Evolutionary conservation across 257 asterid genomes (phyloP).

Genomic region (Capsicum chinense): DNA sequence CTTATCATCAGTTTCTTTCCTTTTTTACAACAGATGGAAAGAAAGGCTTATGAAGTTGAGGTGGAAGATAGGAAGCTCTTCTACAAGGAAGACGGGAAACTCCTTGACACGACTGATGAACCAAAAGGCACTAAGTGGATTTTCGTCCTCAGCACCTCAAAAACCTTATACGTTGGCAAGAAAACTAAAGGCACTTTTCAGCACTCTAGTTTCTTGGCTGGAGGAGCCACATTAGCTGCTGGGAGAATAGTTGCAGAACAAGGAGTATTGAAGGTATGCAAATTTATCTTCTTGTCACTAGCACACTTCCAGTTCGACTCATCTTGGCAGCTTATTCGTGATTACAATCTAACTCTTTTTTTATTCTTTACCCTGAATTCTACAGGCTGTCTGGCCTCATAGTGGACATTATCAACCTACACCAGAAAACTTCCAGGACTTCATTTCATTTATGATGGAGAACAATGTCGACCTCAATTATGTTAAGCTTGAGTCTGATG

Average conservation of each 20-base stretch:
- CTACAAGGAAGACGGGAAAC: constrained; percentile 60
- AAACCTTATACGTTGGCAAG: constrained; percentile 77
- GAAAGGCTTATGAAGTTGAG: constrained; percentile 78
- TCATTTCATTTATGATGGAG: constrained; percentile 66
- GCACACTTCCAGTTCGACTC: neutral
- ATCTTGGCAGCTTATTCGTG: neutral
- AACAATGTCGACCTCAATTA: constrained; percentile 64
- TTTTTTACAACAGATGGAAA: constrained; percentile 62
- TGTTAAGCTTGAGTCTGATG: constrained; percentile 75
- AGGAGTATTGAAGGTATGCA: constrained; percentile 73
- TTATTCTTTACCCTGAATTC: neutral
- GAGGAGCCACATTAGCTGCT: constrained; percentile 94
- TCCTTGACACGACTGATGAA: constrained; percentile 61
- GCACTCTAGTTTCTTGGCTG: constrained; percentile 94
- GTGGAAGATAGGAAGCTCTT: constrained; percentile 72
- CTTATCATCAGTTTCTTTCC: constrained; percentile 6
- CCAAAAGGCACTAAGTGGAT: constrained; percentile 88
- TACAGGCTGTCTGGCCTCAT: constrained; percentile 98
- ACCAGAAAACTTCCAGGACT: constrained; percentile 80
- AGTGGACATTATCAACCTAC: constrained; percentile 96
- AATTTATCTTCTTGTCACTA: neutral
- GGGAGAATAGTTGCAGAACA: constrained; percentile 84
- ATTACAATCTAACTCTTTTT: constrained; percentile 24
- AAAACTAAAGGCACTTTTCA: constrained; percentile 87
- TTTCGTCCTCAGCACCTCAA: constrained; percentile 87